Evolutionary conservation across 371 early-diverging fungal species (phyloP), one percentile per base, ranked within the genome.

Genomic region (Mortierella polycephala): DNA sequence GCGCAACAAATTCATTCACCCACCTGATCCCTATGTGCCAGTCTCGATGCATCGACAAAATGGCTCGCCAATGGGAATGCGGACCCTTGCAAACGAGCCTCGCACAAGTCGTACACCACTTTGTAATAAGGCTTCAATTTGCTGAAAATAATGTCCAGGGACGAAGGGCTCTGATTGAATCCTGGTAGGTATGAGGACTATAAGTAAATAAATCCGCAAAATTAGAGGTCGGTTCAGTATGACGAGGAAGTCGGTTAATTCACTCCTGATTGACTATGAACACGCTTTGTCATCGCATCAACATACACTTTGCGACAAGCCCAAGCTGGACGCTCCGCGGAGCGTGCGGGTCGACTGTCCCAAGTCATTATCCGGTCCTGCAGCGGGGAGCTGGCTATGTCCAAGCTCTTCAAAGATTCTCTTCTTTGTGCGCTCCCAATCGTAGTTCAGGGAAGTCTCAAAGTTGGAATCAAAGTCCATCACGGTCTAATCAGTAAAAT

Each of bases 381-480:
- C 41, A 12, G 54, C 51, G 52, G 62, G 67, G 20, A 55, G 57
- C n/a, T 74, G 68, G 39, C 62, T 57, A 20, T 88, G 88, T 21
- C 94, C 94, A 37, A 91, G 82, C 72, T 94, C 92, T 71, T 92
- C 90, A 65, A 94, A 90, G 44, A 94, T 87, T 16, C 85, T 79
- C 45, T 84, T 82, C 79, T 92, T 89, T 14, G 85, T 76, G n/a
- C 82, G 83, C 67, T 89, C 89, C 95, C 96, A 96, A 60, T 91
- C 88, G 39, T 74, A 58, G 44, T 85, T 80, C 65, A 92, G 64
- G 10, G 82, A 70, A 9, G 81, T 50, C 23, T 90, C 87, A 77
- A 89, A 81, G 57, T 75, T 68, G 23, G 81, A 63, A 39, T 89
- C 86, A 66, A 88, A 86, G 46, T 88, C 89, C 42, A 72, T 60